Conservation (phyloP, 208 protist species). For the Lotmaria passim region DNA sequence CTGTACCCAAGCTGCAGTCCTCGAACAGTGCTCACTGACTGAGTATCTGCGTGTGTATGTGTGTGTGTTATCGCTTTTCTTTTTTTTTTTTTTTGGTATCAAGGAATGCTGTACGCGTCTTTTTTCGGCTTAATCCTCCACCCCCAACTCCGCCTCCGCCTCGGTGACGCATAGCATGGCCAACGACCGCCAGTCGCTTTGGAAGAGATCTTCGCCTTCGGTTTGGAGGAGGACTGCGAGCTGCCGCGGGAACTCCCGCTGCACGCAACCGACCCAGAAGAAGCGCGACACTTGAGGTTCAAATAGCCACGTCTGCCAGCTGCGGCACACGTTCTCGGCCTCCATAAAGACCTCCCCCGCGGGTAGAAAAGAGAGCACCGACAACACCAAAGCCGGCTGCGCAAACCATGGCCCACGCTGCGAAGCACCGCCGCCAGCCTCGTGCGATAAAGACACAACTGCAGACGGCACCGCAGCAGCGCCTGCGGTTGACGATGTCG, state of each 20-base stretch:
- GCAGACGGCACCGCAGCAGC: not conserved
- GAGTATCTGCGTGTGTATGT: too few relatives aligned
- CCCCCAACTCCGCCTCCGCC: constrained; percentile 13
- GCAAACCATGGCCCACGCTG: constrained; percentile 17
- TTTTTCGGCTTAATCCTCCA: too few relatives aligned
- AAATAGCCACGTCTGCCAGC: constrained; percentile 70
- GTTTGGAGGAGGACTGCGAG: constrained; percentile 45
- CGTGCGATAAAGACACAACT: too few relatives aligned
- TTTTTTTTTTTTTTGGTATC: too few relatives aligned
- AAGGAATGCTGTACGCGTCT: too few relatives aligned
- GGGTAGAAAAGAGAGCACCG: constrained; percentile 70
- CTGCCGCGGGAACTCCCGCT: constrained; percentile 72
- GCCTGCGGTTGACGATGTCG: not conserved
- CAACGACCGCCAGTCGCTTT: constrained; percentile 75
- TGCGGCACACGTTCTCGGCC: constrained; percentile 67
- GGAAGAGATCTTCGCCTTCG: constrained; percentile 44
- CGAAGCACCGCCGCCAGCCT: not conserved
- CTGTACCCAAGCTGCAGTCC: too few relatives aligned
- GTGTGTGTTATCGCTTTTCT: too few relatives aligned
- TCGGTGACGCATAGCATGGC: constrained; percentile 75
- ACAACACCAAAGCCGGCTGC: constrained; percentile 49
- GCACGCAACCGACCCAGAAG: constrained; percentile 77
- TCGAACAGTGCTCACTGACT: too few relatives aligned
- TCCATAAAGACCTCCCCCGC: constrained; percentile 53
- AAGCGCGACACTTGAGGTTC: constrained; percentile 44